These are phyloP conservation scores for Blastocystis sp. DNA, from an alignment of 352 stramenopile species.

Conservation along the genomic window DNA sequence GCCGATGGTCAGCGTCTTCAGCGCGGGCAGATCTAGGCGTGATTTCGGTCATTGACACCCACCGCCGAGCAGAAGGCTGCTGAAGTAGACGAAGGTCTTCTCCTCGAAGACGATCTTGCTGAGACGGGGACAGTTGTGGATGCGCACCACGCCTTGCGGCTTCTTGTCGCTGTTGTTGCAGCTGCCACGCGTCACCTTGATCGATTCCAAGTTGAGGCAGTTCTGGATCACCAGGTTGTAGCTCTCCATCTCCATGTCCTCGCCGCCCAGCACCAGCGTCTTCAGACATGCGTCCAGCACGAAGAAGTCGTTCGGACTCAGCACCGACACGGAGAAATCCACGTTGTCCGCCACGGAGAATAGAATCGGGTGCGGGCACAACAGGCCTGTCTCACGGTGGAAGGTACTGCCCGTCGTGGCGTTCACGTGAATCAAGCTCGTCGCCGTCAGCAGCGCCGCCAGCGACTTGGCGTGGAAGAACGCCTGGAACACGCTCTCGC, in stretches of 20 bases:
- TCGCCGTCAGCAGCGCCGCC: neutral
- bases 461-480: neutral
- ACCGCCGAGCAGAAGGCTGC: constrained; percentile 21
- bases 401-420: neutral
- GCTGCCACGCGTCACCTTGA: neutral
- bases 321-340: neutral
- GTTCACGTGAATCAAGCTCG: neutral
- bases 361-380: neutral
- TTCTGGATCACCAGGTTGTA: neutral
- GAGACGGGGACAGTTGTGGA: constrained; percentile 36
- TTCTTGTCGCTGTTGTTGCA: neutral
- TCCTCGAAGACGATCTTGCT: neutral
- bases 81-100: neutral
- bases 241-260: no score
- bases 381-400: neutral
- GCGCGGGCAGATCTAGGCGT: neutral
- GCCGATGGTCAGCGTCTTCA: neutral
- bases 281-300: neutral
- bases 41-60: neutral
- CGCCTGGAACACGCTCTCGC: neutral
- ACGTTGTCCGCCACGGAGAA: neutral
- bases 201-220: neutral
- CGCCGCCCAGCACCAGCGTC: neutral
- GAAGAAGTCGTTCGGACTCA: neutral
- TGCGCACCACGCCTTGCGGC: neutral